Evolutionary conservation across 2,329 filamentous ascomycete genomes (phyloP).

Genomic region (Coniochaeta hoffmannii): DNA sequence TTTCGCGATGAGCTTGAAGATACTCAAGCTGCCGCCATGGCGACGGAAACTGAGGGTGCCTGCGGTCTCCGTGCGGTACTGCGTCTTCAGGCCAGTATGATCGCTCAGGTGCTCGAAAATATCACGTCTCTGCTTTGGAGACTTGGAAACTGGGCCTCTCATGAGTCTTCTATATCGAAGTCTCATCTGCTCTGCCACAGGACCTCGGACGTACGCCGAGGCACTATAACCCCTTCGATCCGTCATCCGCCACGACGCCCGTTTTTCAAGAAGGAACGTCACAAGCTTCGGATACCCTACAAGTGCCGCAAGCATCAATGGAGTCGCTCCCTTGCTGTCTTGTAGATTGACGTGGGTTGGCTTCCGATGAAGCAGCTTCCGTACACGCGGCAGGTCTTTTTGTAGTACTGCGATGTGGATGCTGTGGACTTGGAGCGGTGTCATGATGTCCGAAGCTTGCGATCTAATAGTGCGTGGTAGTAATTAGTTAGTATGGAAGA

Average conservation of each 20-base stretch:
- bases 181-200: neutral
- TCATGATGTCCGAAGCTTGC: neutral
- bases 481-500: no score
- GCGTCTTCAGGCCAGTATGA: neutral
- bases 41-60: neutral
- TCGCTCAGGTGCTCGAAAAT: neutral
- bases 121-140: neutral
- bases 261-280: constrained; percentile 2
- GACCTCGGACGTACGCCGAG: neutral
- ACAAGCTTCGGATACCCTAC: constrained; percentile 2
- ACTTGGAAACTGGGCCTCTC: neutral
- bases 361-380: neutral
- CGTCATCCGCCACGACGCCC: neutral
- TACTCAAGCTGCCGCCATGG: neutral
- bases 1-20: neutral
- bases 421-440: neutral
- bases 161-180: neutral
- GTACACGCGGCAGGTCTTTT: neutral
- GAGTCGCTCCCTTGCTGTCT: constrained; percentile 1
- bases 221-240: neutral
- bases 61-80: neutral
- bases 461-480: no score
- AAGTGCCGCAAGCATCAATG: constrained; percentile 10
- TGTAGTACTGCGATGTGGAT: neutral
- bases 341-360: neutral